Evolutionary conservation across 2,329 filamentous ascomycete species (phyloP).

Genomic region (Coniochaeta prunicola): DNA sequence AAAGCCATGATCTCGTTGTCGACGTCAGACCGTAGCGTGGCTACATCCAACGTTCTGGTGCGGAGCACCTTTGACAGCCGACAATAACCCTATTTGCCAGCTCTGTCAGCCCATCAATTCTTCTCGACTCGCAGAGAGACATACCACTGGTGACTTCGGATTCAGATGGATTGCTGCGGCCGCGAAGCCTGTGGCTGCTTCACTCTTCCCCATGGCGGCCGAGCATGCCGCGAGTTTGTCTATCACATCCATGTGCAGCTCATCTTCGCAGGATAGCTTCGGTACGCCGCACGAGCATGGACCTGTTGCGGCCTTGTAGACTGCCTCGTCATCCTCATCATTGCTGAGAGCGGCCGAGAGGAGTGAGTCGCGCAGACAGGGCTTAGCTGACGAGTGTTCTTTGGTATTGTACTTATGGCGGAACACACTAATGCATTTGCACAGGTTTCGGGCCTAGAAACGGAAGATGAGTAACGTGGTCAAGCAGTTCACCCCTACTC

Average conservation of each 20-base stretch:
- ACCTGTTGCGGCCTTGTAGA: neutral
- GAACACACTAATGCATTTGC: neutral
- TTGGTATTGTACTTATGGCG: neutral
- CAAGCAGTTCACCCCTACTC: neutral
- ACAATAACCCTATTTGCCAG: neutral
- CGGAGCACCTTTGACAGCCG: neutral
- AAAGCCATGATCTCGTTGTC: neutral
- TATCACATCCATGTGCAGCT: neutral
- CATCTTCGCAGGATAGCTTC: neutral
- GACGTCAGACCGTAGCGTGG: neutral
- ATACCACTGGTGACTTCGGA: neutral
- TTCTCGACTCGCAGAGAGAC: neutral
- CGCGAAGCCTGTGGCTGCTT: neutral
- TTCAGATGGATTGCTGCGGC: neutral
- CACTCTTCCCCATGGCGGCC: neutral
- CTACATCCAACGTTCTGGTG: neutral
- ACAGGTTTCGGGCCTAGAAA: neutral
- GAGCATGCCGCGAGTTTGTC: neutral
- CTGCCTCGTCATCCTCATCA: neutral
- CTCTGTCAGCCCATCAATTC: neutral
- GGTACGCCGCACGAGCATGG: neutral
- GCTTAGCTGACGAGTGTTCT: neutral
- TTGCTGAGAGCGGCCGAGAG: neutral
- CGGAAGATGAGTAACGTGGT: neutral
- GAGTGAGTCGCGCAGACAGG: neutral